Percentiles rank a stretch among this genome's conserved stretches.
phyloP scores from a whole-genome alignment of 306 rosid species.

The Carpinus viminea region DNA sequence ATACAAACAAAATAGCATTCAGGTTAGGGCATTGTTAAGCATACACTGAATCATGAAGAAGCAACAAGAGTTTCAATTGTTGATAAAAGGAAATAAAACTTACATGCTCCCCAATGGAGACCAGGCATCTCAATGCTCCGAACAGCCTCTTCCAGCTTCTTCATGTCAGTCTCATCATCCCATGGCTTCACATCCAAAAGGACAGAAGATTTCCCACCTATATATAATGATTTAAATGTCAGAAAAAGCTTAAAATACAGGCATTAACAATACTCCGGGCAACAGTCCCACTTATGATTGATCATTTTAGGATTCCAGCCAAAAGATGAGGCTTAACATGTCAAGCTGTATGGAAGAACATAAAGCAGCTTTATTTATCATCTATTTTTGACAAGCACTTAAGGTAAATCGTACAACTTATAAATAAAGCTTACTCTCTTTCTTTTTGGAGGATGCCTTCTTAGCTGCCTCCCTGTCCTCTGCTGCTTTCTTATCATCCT shows the following conservation, averaged over 20 bases:
- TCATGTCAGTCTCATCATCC: slow-evolving; percentile 97
- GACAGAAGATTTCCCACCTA: slow-evolving; percentile 90
- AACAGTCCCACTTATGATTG: no score
- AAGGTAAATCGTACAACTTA: neutral
- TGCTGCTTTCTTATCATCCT: slow-evolving; percentile 86
- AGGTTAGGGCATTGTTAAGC: neutral
- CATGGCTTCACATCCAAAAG: slow-evolving; percentile 92
- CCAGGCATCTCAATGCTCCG: slow-evolving; percentile 73
- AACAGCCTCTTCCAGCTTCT: slow-evolving; percentile 88
- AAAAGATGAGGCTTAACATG: neutral
- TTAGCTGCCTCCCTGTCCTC: slow-evolving; percentile 82
- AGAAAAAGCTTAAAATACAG: neutral
- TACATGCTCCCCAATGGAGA: slow-evolving; percentile 92
- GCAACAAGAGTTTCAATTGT: neutral
- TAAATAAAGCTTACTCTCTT: slow-evolving; percentile 65
- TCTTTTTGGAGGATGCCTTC: slow-evolving; percentile 73
- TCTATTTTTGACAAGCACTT: neutral
- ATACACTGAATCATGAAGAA: neutral
- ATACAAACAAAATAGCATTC: slow-evolving; percentile 5
- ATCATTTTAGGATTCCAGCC: no score
- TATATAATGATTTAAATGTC: slow-evolving; percentile 19
- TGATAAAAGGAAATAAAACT: slow-evolving; percentile 14
- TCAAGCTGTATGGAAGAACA: neutral
- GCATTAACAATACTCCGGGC: neutral
- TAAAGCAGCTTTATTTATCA: neutral